Evolutionary conservation across 208 protist species (phyloP).

Genomic region (Acanthamoeba quina): DNA sequence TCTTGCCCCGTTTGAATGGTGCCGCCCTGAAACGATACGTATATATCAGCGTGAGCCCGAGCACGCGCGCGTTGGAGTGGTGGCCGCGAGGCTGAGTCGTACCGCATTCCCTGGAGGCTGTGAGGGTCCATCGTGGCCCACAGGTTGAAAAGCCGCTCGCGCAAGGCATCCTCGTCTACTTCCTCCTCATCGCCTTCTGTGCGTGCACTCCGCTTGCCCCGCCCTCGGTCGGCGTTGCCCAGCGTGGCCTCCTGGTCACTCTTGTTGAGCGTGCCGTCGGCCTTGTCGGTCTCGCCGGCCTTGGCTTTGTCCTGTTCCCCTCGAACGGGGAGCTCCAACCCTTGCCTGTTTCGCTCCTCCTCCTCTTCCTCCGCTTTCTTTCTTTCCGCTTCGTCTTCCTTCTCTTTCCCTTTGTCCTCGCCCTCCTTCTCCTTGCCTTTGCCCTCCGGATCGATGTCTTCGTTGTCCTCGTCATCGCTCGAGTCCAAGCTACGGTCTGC

Average conservation of each 20-base stretch:
- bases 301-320: conserved; percentile 2
- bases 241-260: background rate
- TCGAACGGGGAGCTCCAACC: background rate
- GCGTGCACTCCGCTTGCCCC: background rate
- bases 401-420: conserved; percentile 1
- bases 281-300: background rate
- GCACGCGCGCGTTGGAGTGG: background rate
- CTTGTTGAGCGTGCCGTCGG: background rate
- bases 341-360: conserved; percentile 38
- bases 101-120: conserved; percentile 46
- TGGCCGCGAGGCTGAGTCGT: background rate
- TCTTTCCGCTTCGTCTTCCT: background rate
- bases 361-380: background rate
- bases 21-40: background rate
- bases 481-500: conserved; percentile 52
- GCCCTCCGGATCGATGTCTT: conserved; percentile 65
- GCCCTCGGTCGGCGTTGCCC: background rate
- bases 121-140: conserved; percentile 68
- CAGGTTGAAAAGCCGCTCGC: conserved; percentile 2
- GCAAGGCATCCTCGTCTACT: conserved; percentile 7
- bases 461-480: conserved; percentile 66
- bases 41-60: background rate
- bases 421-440: background rate
- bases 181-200: background rate
- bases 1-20: conserved; percentile 62